Evolutionary conservation across 2,329 filamentous ascomycete species (phyloP).

Genomic region (Fusarium sp.): DNA sequence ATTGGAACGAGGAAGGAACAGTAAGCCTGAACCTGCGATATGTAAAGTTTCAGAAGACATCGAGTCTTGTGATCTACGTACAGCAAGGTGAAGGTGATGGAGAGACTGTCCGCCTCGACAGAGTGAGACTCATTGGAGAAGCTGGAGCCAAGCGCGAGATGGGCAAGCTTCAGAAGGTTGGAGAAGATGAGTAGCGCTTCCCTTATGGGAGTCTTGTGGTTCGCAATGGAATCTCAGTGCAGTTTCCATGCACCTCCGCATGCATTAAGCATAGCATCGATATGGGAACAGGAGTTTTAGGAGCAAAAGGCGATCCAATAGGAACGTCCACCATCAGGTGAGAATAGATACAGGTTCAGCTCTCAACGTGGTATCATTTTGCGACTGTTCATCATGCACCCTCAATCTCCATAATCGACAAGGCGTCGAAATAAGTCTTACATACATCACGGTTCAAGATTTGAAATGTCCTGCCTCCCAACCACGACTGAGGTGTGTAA

Average conservation of each 20-base stretch:
- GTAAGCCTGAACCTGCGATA: constrained; percentile 82
- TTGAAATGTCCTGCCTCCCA: constrained; percentile 59
- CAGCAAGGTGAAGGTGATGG: constrained; percentile 85
- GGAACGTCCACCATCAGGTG: constrained; percentile 29
- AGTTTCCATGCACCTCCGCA: constrained; percentile 1
- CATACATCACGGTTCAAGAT: constrained; percentile 12
- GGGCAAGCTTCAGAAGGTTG: constrained; percentile 96
- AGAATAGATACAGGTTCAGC: constrained; percentile 36
- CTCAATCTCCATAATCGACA: not conserved
- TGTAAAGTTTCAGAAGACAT: constrained; percentile 97
- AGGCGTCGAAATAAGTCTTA: not conserved
- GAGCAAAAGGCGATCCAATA: constrained; percentile 20
- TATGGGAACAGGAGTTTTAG: constrained; percentile 28
- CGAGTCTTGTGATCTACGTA: constrained; percentile 87
- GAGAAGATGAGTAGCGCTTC: constrained; percentile 72
- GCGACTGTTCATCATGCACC: not conserved
- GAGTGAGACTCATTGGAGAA: constrained; percentile 86
- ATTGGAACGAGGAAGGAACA: constrained; percentile 86
- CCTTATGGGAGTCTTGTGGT: not conserved
- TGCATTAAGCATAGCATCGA: constrained; percentile 26
- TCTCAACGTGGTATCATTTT: not conserved
- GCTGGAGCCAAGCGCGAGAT: constrained; percentile 90
- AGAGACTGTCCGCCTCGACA: constrained; percentile 87
- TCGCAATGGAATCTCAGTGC: constrained; percentile 1
- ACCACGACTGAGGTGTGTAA: constrained; percentile 50